Evolutionary conservation across 352 stramenopile genomes (phyloP).

Genomic region (Saprolegnia diclina): DNA sequence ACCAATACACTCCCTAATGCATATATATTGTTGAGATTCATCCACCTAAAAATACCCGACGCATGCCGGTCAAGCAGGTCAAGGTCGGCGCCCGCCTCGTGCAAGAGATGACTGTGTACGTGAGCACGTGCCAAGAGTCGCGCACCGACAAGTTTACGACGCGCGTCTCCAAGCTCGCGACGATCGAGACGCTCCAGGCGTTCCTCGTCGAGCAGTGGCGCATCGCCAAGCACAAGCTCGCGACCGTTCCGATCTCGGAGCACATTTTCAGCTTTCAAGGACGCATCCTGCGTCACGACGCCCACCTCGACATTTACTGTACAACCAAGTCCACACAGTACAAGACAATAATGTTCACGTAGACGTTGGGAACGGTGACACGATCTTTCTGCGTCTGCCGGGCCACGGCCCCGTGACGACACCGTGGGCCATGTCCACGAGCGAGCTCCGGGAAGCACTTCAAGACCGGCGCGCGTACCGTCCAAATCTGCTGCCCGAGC

Average conservation of each 20-base stretch:
- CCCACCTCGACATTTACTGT: constrained; percentile 62
- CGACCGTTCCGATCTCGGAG: constrained; percentile 36
- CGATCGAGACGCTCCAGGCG: constrained; percentile 41
- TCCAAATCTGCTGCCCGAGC: constrained; percentile 54
- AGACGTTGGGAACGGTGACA: constrained; percentile 68
- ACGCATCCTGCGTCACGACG: constrained; percentile 52
- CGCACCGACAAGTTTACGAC: constrained; percentile 45
- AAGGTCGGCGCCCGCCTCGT: background rate
- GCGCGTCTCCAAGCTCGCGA: constrained; percentile 38
- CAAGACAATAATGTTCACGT: background rate
- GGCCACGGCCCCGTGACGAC: constrained; percentile 60
- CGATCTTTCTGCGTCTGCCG: constrained; percentile 61
- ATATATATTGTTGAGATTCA: too few relatives aligned
- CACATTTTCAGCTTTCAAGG: constrained; percentile 76
- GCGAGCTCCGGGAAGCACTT: constrained; percentile 55
- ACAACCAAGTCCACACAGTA: background rate
- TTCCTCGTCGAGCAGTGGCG: constrained; percentile 59
- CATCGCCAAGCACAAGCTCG: constrained; percentile 54
- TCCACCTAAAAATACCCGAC: too few relatives aligned
- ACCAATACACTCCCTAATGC: too few relatives aligned
- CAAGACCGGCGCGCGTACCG: constrained; percentile 53
- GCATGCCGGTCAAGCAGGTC: background rate
- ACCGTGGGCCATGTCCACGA: constrained; percentile 73
- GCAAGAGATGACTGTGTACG: constrained; percentile 5
- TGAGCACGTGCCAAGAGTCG: background rate